A percentile compares a stretch with the other conserved stretches of the same genome.
Conservation (phyloP, 2,329 filamentous ascomycete genomes). For the Ascochyta lentis region DNA sequence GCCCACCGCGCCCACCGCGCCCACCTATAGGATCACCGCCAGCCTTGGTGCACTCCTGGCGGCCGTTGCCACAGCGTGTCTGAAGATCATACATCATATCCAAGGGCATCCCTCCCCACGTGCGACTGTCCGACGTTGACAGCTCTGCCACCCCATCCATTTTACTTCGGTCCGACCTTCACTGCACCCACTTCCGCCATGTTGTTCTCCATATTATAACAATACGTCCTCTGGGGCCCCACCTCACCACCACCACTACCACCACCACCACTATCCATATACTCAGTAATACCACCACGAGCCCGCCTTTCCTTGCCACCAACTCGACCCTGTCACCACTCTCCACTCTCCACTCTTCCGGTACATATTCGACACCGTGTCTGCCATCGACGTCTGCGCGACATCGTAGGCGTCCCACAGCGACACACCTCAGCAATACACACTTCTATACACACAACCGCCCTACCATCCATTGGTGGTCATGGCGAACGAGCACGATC, state of each 20-base stretch:
- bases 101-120: slow-evolving; percentile 41
- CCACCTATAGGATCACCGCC: slow-evolving; percentile 13
- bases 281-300: slow-evolving; percentile 14
- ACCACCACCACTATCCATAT: slow-evolving; percentile 7
- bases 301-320: slow-evolving; percentile 10
- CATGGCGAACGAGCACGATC: slow-evolving; percentile 47
- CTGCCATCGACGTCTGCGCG: slow-evolving; percentile 6
- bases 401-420: neutral
- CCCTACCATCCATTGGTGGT: slow-evolving; percentile 3
- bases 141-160: slow-evolving; percentile 34
- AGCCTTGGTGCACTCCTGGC: slow-evolving; percentile 9
- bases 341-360: slow-evolving; percentile 17
- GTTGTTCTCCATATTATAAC: slow-evolving; percentile 49
- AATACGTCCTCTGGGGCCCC: slow-evolving; percentile 46
- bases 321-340: slow-evolving; percentile 13
- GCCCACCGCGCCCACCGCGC: neutral
- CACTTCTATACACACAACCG: slow-evolving; percentile 1
- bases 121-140: slow-evolving; percentile 27
- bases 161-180: slow-evolving; percentile 41
- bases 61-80: slow-evolving; percentile 42
- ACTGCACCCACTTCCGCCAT: slow-evolving; percentile 35
- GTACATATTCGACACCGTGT: slow-evolving; percentile 6
- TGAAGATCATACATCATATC: slow-evolving; percentile 41
- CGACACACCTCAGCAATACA: slow-evolving; percentile 1
- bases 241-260: slow-evolving; percentile 28